phyloP scores from a whole-genome alignment of 352 stramenopile genomes.

The Aphanomyces euteiches region DNA sequence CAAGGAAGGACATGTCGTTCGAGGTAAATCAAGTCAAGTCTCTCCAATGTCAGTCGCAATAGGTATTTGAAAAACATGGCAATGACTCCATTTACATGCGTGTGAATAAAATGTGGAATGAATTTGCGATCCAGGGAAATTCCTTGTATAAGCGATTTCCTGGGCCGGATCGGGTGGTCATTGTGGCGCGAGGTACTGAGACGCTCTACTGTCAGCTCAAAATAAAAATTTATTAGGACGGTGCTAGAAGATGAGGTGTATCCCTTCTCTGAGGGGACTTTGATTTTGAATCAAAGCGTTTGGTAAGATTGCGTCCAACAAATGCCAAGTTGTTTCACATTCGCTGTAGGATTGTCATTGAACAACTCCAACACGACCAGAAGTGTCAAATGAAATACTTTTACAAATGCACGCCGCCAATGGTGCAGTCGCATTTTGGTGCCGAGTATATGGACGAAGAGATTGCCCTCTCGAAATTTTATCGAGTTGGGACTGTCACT shows the following conservation, averaged over 20 bases:
- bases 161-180: not conserved
- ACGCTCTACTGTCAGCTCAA: no score
- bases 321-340: no score
- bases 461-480: no score
- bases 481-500: no score
- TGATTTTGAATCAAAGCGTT: no score
- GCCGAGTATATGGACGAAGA: no score
- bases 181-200: not conserved
- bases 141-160: not conserved
- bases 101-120: not conserved
- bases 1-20: not conserved
- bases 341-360: no score
- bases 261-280: not conserved
- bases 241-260: constrained; percentile 2
- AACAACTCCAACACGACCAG: no score
- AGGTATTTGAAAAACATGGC: not conserved
- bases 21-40: not conserved
- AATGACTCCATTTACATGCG: not conserved
- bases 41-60: not conserved
- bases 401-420: no score
- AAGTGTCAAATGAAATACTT: no score
- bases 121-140: not conserved
- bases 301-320: no score
- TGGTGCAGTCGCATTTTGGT: no score
- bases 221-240: not conserved